phyloP scores from a whole-genome alignment of 352 stramenopile species.

The Pilasporangium apinafurcum region DNA sequence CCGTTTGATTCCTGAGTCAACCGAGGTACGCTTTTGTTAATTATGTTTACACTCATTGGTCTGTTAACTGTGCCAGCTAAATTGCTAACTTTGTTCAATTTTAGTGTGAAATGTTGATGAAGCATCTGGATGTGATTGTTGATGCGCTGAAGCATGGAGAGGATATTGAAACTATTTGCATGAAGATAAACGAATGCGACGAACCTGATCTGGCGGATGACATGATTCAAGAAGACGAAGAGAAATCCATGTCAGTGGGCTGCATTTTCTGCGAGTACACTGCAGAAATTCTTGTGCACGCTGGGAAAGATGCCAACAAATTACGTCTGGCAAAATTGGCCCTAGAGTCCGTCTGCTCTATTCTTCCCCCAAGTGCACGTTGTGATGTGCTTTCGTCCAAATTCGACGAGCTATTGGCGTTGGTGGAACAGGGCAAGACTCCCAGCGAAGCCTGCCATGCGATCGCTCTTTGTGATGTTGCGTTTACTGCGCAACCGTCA shows the following conservation, averaged over 20 bases:
- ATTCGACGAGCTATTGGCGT: conserved; percentile 63
- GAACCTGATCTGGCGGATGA: no score
- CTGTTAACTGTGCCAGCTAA: no score
- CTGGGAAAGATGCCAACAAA: conserved; percentile 36
- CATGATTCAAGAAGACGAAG: not conserved
- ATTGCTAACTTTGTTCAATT: not conserved
- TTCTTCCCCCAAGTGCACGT: conserved; percentile 48
- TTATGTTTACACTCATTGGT: not conserved
- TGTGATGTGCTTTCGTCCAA: conserved; percentile 68
- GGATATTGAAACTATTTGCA: conserved; percentile 44
- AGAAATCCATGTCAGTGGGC: conserved; percentile 43
- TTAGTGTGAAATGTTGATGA: conserved; percentile 49
- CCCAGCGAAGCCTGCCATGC: conserved; percentile 50
- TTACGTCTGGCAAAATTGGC: conserved; percentile 58
- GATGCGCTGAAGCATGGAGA: conserved; percentile 43
- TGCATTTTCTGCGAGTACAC: conserved; percentile 82
- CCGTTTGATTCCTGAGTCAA: conserved; percentile 46
- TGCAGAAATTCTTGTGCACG: conserved; percentile 43
- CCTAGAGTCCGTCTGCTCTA: conserved; percentile 70
- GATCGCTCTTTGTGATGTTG: conserved; percentile 44
- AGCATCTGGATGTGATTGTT: conserved; percentile 42
- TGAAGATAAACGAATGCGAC: conserved; percentile 37
- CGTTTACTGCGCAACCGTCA: conserved; percentile 22
- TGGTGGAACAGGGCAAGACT: conserved; percentile 54
- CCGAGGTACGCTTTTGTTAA: conserved; percentile 10